These are phyloP conservation scores for Podospora pseudopauciseta DNA, from an alignment of 495 filamentous ascomycete species.

Conservation along the genomic window DNA sequence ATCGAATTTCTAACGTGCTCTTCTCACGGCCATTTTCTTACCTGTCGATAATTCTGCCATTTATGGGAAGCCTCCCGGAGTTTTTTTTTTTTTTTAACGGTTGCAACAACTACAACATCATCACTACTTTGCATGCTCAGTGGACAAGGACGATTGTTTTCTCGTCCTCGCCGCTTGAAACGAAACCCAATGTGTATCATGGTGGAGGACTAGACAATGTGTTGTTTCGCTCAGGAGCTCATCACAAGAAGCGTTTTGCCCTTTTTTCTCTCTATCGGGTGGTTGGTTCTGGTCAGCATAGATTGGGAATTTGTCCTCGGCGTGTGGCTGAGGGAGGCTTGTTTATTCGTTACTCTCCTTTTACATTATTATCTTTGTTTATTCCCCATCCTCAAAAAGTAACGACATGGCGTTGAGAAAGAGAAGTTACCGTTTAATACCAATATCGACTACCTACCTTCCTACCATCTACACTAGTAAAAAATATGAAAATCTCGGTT, in stretches of 20 bases:
- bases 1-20: constrained; percentile 72
- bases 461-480: neutral
- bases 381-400: neutral
- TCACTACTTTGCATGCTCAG: neutral
- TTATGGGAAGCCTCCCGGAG: constrained; percentile 1
- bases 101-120: neutral
- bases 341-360: neutral
- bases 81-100: constrained; percentile 4
- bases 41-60: constrained; percentile 7
- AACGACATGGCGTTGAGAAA: neutral
- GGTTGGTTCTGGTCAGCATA: neutral
- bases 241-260: neutral
- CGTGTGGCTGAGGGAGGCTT: neutral
- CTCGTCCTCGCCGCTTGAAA: neutral
- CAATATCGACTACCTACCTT: neutral
- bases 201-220: neutral
- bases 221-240: neutral
- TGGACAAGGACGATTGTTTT: neutral
- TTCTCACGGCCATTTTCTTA: neutral
- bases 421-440: neutral
- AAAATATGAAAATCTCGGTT: neutral
- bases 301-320: neutral
- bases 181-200: neutral
- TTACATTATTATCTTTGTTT: neutral
- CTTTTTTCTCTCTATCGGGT: neutral